Percentiles rank a stretch among this genome's conserved stretches.
Evolutionary conservation across 2,329 filamentous ascomycete genomes (phyloP).

Genomic region (Monosporascus sp.): DNA sequence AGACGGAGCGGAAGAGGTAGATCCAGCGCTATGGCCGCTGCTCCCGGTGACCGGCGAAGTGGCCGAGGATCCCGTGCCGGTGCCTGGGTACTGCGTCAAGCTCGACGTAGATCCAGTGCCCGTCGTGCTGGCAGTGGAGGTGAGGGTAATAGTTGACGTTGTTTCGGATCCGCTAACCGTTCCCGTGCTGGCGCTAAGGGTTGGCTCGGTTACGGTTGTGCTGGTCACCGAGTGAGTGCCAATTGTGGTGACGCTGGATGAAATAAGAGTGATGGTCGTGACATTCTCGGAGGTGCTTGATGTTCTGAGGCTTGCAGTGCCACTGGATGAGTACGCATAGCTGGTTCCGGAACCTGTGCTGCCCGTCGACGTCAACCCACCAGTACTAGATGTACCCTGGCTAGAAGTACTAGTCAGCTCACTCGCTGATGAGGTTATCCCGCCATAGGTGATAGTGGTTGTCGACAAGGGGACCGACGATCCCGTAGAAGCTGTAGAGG

Average conservation of each 20-base stretch:
- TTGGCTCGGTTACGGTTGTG: background rate
- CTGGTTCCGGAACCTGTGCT: background rate
- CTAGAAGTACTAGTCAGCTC: background rate
- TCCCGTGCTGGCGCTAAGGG: too few species aligned
- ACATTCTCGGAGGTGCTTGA: conserved; percentile 5
- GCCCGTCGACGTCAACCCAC: background rate
- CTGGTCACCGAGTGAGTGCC: background rate
- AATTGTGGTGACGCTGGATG: background rate
- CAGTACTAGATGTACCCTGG: background rate
- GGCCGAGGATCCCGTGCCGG: conserved; percentile 5
- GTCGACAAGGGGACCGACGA: background rate
- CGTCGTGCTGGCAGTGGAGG: background rate
- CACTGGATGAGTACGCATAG: conserved; percentile 1
- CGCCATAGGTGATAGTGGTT: background rate
- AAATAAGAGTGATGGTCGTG: conserved; percentile 1
- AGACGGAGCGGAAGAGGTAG: conserved; percentile 4
- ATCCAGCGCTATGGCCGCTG: conserved; percentile 3
- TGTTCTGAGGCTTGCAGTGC: conserved; percentile 8
- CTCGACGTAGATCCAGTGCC: conserved; percentile 5
- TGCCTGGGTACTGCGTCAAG: conserved; percentile 1
- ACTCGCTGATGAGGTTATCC: background rate
- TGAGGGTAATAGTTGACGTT: background rate
- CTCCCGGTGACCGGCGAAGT: conserved; percentile 10
- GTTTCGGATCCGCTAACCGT: background rate
- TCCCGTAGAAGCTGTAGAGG: background rate